phyloP scores from a whole-genome alignment of 108 stramenopile species.

The Nannochloropsis salina region DNA sequence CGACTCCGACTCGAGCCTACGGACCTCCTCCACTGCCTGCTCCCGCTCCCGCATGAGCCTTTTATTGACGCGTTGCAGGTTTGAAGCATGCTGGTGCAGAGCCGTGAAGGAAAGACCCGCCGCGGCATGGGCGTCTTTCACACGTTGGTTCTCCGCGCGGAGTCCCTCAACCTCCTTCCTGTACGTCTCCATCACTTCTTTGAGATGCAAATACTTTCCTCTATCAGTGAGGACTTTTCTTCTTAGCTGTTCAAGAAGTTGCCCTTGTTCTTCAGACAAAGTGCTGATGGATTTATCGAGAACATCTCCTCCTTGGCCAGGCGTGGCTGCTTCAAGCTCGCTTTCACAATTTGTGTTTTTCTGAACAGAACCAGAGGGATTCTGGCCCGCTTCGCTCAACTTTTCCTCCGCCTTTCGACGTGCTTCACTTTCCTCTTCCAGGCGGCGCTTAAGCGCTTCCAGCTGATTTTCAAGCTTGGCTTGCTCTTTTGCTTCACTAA shows the following conservation, averaged over 20 bases:
- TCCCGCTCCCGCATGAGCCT: not conserved
- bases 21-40: not conserved
- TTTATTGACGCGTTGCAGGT: conserved; percentile 7
- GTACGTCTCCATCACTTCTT: not conserved
- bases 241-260: not conserved
- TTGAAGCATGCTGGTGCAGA: not conserved
- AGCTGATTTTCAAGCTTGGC: conserved; percentile 52
- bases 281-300: not conserved
- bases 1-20: not conserved
- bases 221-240: not conserved
- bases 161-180: conserved; percentile 12
- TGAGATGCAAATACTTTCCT: not conserved
- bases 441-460: conserved; percentile 28
- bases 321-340: not conserved
- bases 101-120: conserved; percentile 7
- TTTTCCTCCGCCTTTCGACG: conserved; percentile 30
- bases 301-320: not conserved
- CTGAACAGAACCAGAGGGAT: not conserved
- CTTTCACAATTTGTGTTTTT: not conserved
- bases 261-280: conserved; percentile 10
- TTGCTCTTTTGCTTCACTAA: conserved; percentile 41
- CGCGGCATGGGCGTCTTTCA: conserved; percentile 2
- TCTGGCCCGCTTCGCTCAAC: not conserved
- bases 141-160: conserved; percentile 6
- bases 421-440: conserved; percentile 39